Conservation (phyloP, 2,329 filamentous ascomycete genomes). For the Leptodontidium sp. region DNA sequence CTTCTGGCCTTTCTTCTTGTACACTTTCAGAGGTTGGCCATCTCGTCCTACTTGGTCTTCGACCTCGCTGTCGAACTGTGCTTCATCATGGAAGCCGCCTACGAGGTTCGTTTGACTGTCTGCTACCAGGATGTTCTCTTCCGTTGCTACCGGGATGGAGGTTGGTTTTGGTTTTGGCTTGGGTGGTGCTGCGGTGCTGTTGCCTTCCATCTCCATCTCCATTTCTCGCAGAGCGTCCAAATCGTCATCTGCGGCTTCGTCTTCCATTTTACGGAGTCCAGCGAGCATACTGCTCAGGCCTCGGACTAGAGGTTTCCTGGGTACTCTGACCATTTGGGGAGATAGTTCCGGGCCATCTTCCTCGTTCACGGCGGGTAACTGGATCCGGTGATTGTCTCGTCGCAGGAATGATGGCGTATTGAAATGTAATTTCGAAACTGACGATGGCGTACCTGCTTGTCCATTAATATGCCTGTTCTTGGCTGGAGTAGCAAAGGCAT, state of each 20-base stretch:
- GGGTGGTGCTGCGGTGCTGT: conserved; percentile 28
- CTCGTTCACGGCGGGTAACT: conserved; percentile 63
- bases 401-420: conserved; percentile 77
- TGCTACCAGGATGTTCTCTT: conserved; percentile 51
- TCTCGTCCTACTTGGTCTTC: conserved; percentile 58
- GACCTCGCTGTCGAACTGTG: conserved; percentile 61
- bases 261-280: conserved; percentile 72
- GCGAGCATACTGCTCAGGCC: conserved; percentile 80
- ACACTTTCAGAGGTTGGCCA: conserved; percentile 67
- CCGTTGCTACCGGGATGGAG: conserved; percentile 32
- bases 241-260: conserved; percentile 75
- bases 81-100: conserved; percentile 71
- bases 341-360: conserved; percentile 57
- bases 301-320: conserved; percentile 68
- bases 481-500: conserved; percentile 72
- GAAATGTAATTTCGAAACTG: conserved; percentile 65
- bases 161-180: conserved; percentile 35
- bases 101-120: conserved; percentile 57
- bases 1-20: conserved; percentile 87
- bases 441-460: conserved; percentile 55
- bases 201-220: conserved; percentile 57
- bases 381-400: conserved; percentile 53
- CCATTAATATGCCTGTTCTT: conserved; percentile 55
- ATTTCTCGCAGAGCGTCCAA: conserved; percentile 77
- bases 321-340: conserved; percentile 57